Percentiles rank a stretch among this genome's conserved stretches.
phyloP scores from a whole-genome alignment of 345 rosid genomes.

The Camelina neglecta region DNA sequence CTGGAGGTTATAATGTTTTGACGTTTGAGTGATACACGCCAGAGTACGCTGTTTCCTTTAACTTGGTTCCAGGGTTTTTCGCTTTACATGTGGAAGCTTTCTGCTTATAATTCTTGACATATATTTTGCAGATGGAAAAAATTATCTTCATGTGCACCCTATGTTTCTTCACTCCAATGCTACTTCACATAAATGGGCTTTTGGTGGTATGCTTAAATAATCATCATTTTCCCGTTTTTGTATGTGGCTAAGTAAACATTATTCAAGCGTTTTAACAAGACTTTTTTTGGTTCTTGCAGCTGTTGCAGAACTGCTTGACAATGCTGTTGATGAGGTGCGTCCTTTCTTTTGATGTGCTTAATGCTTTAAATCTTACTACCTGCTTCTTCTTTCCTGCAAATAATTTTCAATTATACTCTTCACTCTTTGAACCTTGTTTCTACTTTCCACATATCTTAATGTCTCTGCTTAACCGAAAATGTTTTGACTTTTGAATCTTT shows the following conservation, averaged over 20 bases:
- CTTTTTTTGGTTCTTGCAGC: slow-evolving; percentile 59
- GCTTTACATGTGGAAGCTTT: not conserved
- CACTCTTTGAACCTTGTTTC: slow-evolving; percentile 17
- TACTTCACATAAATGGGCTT: slow-evolving; percentile 98
- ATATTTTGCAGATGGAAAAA: slow-evolving; percentile 62
- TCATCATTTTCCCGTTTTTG: not conserved
- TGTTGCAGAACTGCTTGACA: slow-evolving; percentile 92
- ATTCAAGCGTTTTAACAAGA: slow-evolving; percentile 23
- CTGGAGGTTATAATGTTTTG: not conserved
- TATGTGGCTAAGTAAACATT: slow-evolving; percentile 12
- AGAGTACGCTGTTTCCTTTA: not conserved
- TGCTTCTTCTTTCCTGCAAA: slow-evolving; percentile 30
- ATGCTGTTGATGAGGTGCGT: slow-evolving; percentile 50
- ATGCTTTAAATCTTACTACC: not conserved
- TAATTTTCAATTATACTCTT: slow-evolving; percentile 14
- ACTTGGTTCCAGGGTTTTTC: slow-evolving; percentile 12
- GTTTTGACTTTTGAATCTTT: not conserved
- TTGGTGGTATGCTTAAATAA: slow-evolving; percentile 74
- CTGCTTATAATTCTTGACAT: slow-evolving; percentile 14
- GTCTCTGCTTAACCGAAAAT: not conserved
- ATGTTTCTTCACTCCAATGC: slow-evolving; percentile 99
- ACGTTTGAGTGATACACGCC: not conserved
- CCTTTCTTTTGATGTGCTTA: not conserved
- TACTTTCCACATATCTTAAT: not conserved
- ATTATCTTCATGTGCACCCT: slow-evolving; percentile 89